Base-by-base conservation (phyloP, 1,139 yeast genomes). In the Candida smagusa region DNA sequence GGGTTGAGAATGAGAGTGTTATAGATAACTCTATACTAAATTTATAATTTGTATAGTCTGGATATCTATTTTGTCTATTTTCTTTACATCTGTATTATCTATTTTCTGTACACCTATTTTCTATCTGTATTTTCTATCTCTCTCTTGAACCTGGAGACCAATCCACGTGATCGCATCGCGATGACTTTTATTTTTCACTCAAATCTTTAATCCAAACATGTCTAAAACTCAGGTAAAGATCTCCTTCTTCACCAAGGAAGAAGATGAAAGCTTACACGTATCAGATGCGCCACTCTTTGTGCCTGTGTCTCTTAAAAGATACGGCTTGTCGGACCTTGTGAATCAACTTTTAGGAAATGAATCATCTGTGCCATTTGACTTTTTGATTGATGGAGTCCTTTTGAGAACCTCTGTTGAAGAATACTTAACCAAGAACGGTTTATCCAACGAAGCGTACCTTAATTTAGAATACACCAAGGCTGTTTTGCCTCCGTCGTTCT, bases 321-420 rank as follows among this genome's bases (percentile, higher is more conserved):
- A 80, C 58, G 98, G 99, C 37, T 75, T 92, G 35, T 88, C 96
- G 1, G 97, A 92, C 63, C 82, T 92, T 56, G 96, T 92, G 27
- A 94, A 92, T 64, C 97, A 90, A 65, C 72, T 92, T 42, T 68
- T 92, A 33, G 72, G 63, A 7, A 60, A 63, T 22, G 56, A 56
- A 62, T 68, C 67, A 34, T 82, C 94, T 1, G 77, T 89, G 35
- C 97, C 97, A 16, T 92, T 92, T 62, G 97, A 92, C 57, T 94
- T 92, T 62, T 72, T 94, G 47, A 78, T 90, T 40, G 92, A 90
- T 53, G 96, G 96, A 12, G 80, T 81, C 24, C 67, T 89, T 41
- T 66, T 90, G 43, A 80, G 94, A 48, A 75, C 84, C 2, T 82
- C 96, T 1, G 68, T 92, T 40, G 84, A 86, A 39, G 94, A 84